These are phyloP conservation scores for Trichosporon sp. DNA, from an alignment of 1,284 basidiomycete genomes.

Conservation along the genomic window DNA sequence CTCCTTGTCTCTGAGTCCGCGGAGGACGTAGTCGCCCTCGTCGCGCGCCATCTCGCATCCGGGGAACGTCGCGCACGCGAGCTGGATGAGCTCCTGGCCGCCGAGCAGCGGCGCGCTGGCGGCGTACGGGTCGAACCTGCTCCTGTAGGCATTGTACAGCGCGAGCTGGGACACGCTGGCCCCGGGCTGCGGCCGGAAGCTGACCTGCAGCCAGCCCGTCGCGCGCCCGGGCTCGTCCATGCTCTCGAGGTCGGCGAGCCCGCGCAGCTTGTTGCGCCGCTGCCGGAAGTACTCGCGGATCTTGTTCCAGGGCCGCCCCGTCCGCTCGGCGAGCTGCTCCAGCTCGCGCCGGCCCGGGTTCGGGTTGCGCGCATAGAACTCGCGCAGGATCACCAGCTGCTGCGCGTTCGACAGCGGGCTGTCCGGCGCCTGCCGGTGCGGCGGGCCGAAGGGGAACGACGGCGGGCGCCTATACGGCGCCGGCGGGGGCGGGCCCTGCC, in stretches of 20 bases:
- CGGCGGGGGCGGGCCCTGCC: slow-evolving; percentile 16
- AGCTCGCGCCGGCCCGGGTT: slow-evolving; percentile 38
- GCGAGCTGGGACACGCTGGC: slow-evolving; percentile 35
- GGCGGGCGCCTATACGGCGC: slow-evolving; percentile 17
- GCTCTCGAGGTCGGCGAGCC: slow-evolving; percentile 34
- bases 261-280: slow-evolving; percentile 42
- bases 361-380: slow-evolving; percentile 40
- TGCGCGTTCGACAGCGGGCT: slow-evolving; percentile 23
- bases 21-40: slow-evolving; percentile 40
- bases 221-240: slow-evolving; percentile 47
- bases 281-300: slow-evolving; percentile 47
- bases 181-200: slow-evolving; percentile 30
- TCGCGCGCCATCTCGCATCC: slow-evolving; percentile 45
- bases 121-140: slow-evolving; percentile 43
- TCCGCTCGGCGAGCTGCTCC: slow-evolving; percentile 34
- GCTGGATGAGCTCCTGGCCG: slow-evolving; percentile 44
- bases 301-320: slow-evolving; percentile 41
- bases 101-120: slow-evolving; percentile 31
- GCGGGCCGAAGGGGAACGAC: slow-evolving; percentile 16
- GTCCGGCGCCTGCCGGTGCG: slow-evolving; percentile 21
- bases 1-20: slow-evolving; percentile 36
- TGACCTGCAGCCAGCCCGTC: slow-evolving; percentile 41
- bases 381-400: slow-evolving; percentile 39
- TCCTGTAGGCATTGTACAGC: slow-evolving; percentile 40
- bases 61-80: slow-evolving; percentile 44